Evolutionary conservation across 1,139 yeast genomes (phyloP).

Genomic region (Yamadazyma sp.): DNA sequence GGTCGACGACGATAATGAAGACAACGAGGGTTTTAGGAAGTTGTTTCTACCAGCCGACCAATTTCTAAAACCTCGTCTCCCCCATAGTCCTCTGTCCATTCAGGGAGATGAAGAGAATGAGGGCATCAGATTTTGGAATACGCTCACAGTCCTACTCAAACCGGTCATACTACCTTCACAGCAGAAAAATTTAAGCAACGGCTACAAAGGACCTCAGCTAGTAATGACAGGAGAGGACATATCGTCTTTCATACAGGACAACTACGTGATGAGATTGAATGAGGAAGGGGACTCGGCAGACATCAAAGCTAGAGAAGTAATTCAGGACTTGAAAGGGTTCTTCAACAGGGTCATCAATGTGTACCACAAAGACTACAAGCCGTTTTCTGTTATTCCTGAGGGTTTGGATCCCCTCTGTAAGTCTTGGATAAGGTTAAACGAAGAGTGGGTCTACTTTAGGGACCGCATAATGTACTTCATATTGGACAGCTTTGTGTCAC

Average conservation of each 20-base stretch:
- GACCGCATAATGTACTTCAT: constrained; percentile 29
- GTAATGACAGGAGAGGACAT: constrained; percentile 33
- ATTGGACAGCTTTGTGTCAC: constrained; percentile 30
- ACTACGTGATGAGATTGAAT: constrained; percentile 14
- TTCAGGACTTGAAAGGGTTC: constrained; percentile 28
- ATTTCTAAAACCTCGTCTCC: constrained; percentile 25
- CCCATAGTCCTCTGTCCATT: constrained; percentile 8
- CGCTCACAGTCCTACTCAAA: constrained; percentile 18
- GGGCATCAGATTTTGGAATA: constrained; percentile 25
- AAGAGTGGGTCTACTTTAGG: constrained; percentile 36
- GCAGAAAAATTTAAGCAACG: constrained; percentile 14
- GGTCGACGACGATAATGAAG: constrained; percentile 27
- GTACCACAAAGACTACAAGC: constrained; percentile 23
- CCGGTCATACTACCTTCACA: constrained; percentile 18
- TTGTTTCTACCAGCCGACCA: constrained; percentile 43
- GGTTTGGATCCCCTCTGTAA: constrained; percentile 10
- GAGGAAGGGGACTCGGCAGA: constrained; percentile 26
- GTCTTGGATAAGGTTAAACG: constrained; percentile 23
- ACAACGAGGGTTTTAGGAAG: constrained; percentile 38
- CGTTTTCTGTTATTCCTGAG: background rate
- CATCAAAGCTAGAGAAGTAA: constrained; percentile 29
- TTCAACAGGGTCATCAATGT: constrained; percentile 26
- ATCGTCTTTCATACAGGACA: constrained; percentile 26
- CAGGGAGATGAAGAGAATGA: constrained; percentile 8
- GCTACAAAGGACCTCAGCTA: constrained; percentile 14